Base-by-base conservation (phyloP, 495 filamentous ascomycete genomes). In the Xylaria palmicola region DNA sequence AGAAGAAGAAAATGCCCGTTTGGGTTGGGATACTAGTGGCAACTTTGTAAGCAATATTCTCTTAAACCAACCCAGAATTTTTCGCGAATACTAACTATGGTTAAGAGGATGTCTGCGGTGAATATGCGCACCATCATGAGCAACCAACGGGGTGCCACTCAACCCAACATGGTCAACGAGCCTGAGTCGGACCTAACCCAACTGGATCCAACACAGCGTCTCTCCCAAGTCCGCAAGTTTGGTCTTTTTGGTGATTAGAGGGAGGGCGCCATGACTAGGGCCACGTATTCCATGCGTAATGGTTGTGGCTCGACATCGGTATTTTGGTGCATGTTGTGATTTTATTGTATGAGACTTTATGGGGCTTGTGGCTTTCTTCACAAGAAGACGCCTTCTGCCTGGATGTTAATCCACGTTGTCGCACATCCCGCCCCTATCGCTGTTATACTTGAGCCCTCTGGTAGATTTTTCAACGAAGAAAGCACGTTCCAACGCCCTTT, bases 361-460 rank as follows among this genome's bases (percentile, higher is more conserved):
- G 20, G 20, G 8, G 40, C n/a, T 13, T 9, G 24, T 19, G 56
- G 34, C 37, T 4, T 9, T n/a, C 27, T 12, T 65, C 40, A 70
- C 8, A 72, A 66, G 17, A 67, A 66, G 24, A 72, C 4, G 13
- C 70, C 67, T 43, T 68, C 60, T 47, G 50, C 45, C 32, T 52
- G 55, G 20, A 84, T 77, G 59, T 83, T 82, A 37, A 92, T 76
- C 87, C 91, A 97, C 65, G 86, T 95, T 13, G 93, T 95, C 20
- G 93, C 93, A 75, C 92, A 97, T 12, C 93, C 93, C 26, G 91
- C 93, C 3, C 86, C 88, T 57, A 96, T 79, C 6, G 72, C 77
- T 60, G 77, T 68, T 29, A 88, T 79, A 22, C 71, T 68, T 65
- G 68, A 72, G 19, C 65, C 78, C 29, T 66, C 69, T 19, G 77